Evolutionary conservation across 768 basidiomycete species (phyloP).

Genomic region (Leucogyrophana mollusca): DNA sequence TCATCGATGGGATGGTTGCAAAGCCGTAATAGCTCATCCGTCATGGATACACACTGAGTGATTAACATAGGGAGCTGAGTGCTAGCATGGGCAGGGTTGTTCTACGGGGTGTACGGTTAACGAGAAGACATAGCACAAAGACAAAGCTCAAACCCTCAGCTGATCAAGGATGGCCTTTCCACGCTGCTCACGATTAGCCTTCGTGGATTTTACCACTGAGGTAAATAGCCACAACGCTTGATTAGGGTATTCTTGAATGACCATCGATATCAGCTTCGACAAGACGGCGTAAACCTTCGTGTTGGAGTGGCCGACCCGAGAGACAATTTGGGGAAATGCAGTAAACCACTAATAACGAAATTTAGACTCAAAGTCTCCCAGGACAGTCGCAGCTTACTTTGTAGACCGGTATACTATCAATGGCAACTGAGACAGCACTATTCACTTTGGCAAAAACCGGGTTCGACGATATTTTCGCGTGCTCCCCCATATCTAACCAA

Average conservation of each 20-base stretch:
- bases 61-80: slow-evolving; percentile 51
- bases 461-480: slow-evolving; percentile 19
- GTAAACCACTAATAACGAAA: slow-evolving; percentile 75
- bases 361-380: background rate
- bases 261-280: slow-evolving; percentile 61
- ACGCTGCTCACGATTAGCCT: slow-evolving; percentile 53
- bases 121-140: background rate
- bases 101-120: slow-evolving; percentile 31
- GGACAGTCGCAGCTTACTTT: slow-evolving; percentile 52
- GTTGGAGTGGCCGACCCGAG: slow-evolving; percentile 81
- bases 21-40: slow-evolving; percentile 63
- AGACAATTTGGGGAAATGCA: slow-evolving; percentile 96
- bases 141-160: slow-evolving; percentile 46
- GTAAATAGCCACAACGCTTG: slow-evolving; percentile 94
- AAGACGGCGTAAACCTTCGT: slow-evolving; percentile 58
- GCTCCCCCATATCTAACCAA: slow-evolving; percentile 90
- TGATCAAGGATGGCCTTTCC: slow-evolving; percentile 58
- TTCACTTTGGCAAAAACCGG: slow-evolving; percentile 58
- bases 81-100: slow-evolving; percentile 39
- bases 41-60: slow-evolving; percentile 56
- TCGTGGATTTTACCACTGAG: slow-evolving; percentile 84
- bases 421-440: slow-evolving; percentile 48
- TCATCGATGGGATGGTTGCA: slow-evolving; percentile 54
- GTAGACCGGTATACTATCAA: slow-evolving; percentile 68
- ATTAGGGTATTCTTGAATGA: slow-evolving; percentile 82